Evolutionary conservation across 441 rosid species (phyloP).

Genomic region (Dalechampia spathulata): DNA sequence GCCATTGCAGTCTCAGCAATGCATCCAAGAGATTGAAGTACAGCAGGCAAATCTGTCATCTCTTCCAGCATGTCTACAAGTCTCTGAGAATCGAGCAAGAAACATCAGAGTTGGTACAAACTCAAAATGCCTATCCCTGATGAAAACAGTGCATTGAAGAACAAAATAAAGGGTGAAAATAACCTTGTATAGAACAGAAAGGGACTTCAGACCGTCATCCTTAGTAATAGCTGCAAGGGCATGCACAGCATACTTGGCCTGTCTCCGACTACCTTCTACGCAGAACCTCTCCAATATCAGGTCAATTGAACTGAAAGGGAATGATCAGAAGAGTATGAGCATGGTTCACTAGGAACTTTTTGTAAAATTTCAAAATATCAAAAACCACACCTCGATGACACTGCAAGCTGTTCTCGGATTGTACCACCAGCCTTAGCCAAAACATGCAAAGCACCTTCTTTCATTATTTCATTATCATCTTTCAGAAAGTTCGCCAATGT

Average conservation of each 20-base stretch:
- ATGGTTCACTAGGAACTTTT: conserved; percentile 11
- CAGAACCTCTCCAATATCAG: conserved; percentile 91
- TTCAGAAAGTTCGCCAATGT: conserved; percentile 70
- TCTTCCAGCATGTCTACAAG: conserved; percentile 94
- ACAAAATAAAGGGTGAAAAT: neutral
- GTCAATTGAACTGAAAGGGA: conserved; percentile 74
- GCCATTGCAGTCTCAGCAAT: conserved; percentile 98
- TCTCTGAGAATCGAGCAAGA: conserved; percentile 54
- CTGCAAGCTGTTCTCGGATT: conserved; percentile 85
- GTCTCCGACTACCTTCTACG: conserved; percentile 92
- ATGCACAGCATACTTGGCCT: conserved; percentile 99
- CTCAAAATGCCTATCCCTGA: no score
- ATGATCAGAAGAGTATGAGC: conserved; percentile 21
- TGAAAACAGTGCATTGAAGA: no score
- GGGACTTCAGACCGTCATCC: conserved; percentile 97
- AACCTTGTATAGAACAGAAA: conserved; percentile 97
- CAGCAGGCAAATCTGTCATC: conserved; percentile 83
- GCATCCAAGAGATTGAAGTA: conserved; percentile 95
- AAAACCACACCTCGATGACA: conserved; percentile 62
- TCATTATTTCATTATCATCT: conserved; percentile 80
- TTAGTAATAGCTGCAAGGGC: conserved; percentile 98
- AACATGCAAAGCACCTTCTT: conserved; percentile 86
- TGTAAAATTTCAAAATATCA: neutral
- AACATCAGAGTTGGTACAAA: no score
- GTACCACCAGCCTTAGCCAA: conserved; percentile 98